Evolutionary conservation across 164 flowering plant genomes (phyloP).

Genomic region (Annona squamosa): DNA sequence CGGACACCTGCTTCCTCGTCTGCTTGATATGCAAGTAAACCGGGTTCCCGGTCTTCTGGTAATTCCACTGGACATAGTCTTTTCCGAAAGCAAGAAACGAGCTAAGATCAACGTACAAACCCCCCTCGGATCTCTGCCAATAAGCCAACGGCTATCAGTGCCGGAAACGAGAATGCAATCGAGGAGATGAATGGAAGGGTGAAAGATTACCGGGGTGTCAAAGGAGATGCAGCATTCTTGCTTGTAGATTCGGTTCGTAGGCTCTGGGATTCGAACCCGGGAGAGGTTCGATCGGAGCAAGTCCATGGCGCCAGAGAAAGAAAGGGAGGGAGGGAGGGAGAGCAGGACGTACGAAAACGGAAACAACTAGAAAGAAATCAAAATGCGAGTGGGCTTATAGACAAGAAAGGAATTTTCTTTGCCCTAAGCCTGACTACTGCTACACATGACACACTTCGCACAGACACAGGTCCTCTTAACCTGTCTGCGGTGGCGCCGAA

Average conservation of each 20-base stretch:
- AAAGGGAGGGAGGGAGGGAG: conserved; percentile 5
- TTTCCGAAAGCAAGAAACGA: conserved; percentile 89
- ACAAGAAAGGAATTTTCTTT: conserved; percentile 10
- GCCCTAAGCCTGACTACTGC: conserved; percentile 13
- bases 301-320: conserved; percentile 43
- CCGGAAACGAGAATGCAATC: background rate
- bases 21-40: conserved; percentile 83
- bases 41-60: conserved; percentile 78
- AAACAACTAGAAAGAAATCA: background rate
- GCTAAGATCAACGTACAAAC: conserved; percentile 76
- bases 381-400: background rate
- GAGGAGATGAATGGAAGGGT: conserved; percentile 1
- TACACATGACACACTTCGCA: too few species aligned
- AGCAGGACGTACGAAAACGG: background rate
- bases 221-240: conserved; percentile 94
- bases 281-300: conserved; percentile 72
- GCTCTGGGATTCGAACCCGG: conserved; percentile 90
- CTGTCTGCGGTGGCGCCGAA: too few species aligned
- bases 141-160: background rate
- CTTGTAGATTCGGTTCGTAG: conserved; percentile 92
- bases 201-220: conserved; percentile 65
- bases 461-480: too few species aligned
- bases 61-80: conserved; percentile 78
- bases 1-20: conserved; percentile 53
- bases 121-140: conserved; percentile 86